Percentiles rank a stretch among this genome's conserved stretches.
Evolutionary conservation across 352 stramenopile species (phyloP).

Genomic region (Globisporangium iwayamae): DNA sequence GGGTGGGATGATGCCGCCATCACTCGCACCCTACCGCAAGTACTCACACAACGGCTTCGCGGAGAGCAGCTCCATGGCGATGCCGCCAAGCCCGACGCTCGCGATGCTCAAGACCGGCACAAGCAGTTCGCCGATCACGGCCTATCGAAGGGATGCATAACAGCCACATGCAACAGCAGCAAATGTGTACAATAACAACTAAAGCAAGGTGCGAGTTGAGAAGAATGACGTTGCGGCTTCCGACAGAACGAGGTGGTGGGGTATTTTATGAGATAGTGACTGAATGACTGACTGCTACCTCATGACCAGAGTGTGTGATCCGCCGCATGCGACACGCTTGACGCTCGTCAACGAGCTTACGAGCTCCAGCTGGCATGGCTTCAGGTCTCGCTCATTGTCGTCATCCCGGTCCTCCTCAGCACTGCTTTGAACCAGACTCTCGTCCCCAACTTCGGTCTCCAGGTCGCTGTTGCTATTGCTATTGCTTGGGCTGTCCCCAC

Average conservation of each 20-base stretch:
- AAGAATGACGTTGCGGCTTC: neutral
- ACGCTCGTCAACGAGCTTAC: neutral
- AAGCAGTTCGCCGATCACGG: neutral
- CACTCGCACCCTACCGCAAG: neutral
- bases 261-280: neutral
- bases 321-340: conserved; percentile 29
- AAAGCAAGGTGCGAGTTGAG: neutral
- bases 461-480: conserved; percentile 13
- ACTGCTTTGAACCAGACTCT: neutral
- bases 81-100: neutral
- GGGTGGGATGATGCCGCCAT: neutral
- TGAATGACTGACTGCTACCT: neutral
- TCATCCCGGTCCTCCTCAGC: conserved; percentile 24
- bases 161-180: neutral
- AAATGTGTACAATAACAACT: conserved; percentile 2
- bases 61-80: neutral
- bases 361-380: conserved; percentile 1
- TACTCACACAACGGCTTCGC: neutral
- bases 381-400: conserved; percentile 17
- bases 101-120: neutral
- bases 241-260: neutral
- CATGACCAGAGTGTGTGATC: conserved; percentile 37
- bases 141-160: conserved; percentile 1
- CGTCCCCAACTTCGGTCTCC: neutral
- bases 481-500: conserved; percentile 12